phyloP scores from a whole-genome alignment of 2,329 filamentous ascomycete species.

The Ceratocystis cacaofunesta region DNA sequence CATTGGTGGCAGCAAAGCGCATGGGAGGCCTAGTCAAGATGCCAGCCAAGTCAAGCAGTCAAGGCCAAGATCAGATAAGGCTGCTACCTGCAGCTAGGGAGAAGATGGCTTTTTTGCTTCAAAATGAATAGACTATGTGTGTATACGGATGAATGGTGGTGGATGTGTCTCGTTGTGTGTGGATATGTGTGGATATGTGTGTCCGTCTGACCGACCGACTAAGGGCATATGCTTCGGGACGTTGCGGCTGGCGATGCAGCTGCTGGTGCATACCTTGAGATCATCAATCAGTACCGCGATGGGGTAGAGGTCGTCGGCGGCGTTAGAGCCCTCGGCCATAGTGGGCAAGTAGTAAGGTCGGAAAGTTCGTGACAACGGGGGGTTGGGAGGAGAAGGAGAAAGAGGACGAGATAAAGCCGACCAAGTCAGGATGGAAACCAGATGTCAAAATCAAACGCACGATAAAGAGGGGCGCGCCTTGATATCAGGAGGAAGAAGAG shows the following conservation, averaged over 20 bases:
- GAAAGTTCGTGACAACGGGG: slow-evolving; percentile 1
- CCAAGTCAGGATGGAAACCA: neutral
- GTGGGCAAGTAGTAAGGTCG: slow-evolving; percentile 24
- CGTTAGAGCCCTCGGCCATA: slow-evolving; percentile 80
- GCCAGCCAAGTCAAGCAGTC: too few relatives aligned
- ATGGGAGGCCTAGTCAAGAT: neutral
- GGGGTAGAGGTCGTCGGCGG: slow-evolving; percentile 97
- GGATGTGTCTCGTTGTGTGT: neutral
- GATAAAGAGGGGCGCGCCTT: slow-evolving; percentile 17
- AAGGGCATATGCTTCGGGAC: neutral
- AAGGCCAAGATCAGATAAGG: too few relatives aligned
- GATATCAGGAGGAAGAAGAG: slow-evolving; percentile 4
- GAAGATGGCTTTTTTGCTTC: too few relatives aligned
- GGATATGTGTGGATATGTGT: neutral
- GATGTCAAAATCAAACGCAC: slow-evolving; percentile 5
- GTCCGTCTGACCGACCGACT: neutral
- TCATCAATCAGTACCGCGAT: slow-evolving; percentile 99
- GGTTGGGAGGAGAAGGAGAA: neutral
- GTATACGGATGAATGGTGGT: neutral
- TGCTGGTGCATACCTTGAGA: slow-evolving; percentile 58
- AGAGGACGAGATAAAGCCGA: slow-evolving; percentile 7
- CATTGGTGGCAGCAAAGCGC: neutral
- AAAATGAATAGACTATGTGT: neutral
- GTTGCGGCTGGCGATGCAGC: neutral
- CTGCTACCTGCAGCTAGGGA: too few relatives aligned